Evolutionary conservation across 768 basidiomycete species (phyloP).

Genomic region (Auricularia sp.): DNA sequence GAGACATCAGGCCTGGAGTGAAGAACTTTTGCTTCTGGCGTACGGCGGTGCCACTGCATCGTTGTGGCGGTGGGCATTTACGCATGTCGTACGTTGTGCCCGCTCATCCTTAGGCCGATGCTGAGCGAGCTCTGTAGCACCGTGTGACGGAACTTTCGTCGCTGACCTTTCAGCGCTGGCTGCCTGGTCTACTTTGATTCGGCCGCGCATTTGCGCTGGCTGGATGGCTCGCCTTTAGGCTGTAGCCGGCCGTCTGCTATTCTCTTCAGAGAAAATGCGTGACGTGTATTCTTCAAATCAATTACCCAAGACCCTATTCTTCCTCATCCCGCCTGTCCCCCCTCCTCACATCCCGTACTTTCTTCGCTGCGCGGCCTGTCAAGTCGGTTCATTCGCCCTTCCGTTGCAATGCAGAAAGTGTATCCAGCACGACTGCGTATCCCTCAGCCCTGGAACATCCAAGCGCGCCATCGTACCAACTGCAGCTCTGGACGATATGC

Average conservation of each 20-base stretch:
- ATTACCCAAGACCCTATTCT: conserved; percentile 2
- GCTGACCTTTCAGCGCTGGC: no score
- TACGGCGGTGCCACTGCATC: no score
- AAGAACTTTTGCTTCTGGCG: no score
- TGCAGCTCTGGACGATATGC: background rate
- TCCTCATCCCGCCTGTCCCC: background rate
- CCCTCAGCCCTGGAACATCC: background rate
- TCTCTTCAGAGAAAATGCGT: background rate
- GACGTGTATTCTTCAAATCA: background rate
- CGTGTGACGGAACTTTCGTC: no score
- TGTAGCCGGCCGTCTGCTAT: background rate
- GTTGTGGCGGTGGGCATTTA: no score
- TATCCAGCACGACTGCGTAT: background rate
- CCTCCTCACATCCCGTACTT: background rate
- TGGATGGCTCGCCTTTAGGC: no score
- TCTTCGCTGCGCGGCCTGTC: background rate
- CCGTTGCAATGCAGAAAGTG: background rate
- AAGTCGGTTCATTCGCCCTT: background rate
- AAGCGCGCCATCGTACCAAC: background rate
- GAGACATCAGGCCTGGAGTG: no score
- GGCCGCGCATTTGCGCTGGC: no score
- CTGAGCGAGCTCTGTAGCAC: no score
- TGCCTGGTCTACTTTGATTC: no score
- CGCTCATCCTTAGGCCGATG: no score
- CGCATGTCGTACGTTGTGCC: no score